Base-by-base conservation (phyloP, 2,329 filamentous ascomycete genomes). In the Penicillium sp. region DNA sequence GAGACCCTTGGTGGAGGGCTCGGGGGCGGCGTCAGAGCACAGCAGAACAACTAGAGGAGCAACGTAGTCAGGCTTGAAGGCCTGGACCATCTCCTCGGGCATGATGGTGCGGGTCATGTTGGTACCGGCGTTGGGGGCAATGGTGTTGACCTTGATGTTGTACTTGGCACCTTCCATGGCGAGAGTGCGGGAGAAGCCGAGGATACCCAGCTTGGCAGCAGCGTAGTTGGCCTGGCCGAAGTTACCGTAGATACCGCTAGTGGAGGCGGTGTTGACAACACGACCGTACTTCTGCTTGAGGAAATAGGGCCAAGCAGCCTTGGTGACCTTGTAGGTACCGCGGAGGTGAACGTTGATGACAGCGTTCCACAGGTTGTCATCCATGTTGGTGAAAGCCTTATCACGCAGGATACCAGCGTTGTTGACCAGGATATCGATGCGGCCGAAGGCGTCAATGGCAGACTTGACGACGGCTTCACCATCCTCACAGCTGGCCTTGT, bases 221-320 rank as follows among this genome's bases (percentile, higher is more conserved):
- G 95, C 86, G 78, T 99, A 99, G 84, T 99, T 99, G 72, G 94
- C 91, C 80, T 99, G 95, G 64, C 95, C 95, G 76, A 99, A 99
- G 85, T 97, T 99, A 69, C 95, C 95, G 76, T 99, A 99, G 78
- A 99, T 96, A 79, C 95, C 95, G 70, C 90, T 96, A 51, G 95
- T 98, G 38, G 92, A 96, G 42, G 95, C 95, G 50, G 95, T 99
- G 84, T 99, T 99, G 73, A 99, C 84, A 62, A 99, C 88, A 71
- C 95, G 92, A 67, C 95, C 95, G 73, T 97, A 99, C 84, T 97
- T 98, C 79, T 99, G 95, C 85, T 97, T 96, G 54, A 98, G 84
- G 84, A 99, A 91, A 79, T 96, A 90, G 53, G 95, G 95, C 92
- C 94, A 99, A 20, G 95, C 95, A 62, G 95, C 95, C 86, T 96